Base-by-base conservation (phyloP, 2,329 filamentous ascomycete species). In the Xylaria digitata region DNA sequence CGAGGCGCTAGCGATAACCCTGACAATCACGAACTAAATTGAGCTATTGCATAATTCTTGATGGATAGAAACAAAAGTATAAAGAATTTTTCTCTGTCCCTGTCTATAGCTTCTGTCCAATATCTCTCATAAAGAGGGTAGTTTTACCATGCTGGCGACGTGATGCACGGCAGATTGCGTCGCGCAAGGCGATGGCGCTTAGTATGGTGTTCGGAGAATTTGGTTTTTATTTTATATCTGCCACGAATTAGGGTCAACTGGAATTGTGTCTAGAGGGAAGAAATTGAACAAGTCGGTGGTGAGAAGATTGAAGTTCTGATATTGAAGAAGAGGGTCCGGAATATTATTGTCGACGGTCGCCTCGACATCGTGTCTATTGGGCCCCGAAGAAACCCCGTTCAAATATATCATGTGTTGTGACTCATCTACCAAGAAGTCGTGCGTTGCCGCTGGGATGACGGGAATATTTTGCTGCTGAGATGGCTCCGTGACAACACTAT, bases 221-320 rank as follows among this genome's bases (percentile, higher is more conserved):
- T 42, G 6, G 13, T 40, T 40, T 15, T 15, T 34, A 34, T 45
- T 6, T 23, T 45, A 61, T n/a, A 61, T 45, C 7, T 61, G 58
- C 58, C 58, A 61, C 9, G 37, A 23, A n/a, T 17, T 61, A 52
- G 48, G 34, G 23, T 45, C 58, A 21, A 45, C 53, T 19, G 53
- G 48, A n/a, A 50, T 50, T 8, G 56, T 52, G 17, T 63, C 61
- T 4, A 57, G 34, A 15, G 61, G 53, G 8, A 63, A 53, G n/a
- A 63, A 63, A 30, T 63, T 63, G 19, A 57, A 63, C 9, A 63
- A 26, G 13, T 63, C 61, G 32, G 61, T 63, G 19, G 61, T 58
- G 26, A 63, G 55, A 17, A 58, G 26, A 21, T 63, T 58, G 15
- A 34, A 34, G n/a, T 61, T 61, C 17, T 61, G 34, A 45, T 58